Percentiles rank a stretch among this genome's conserved stretches.
Evolutionary conservation across 768 basidiomycete genomes (phyloP).

Genomic region (Megacollybia marginata): DNA sequence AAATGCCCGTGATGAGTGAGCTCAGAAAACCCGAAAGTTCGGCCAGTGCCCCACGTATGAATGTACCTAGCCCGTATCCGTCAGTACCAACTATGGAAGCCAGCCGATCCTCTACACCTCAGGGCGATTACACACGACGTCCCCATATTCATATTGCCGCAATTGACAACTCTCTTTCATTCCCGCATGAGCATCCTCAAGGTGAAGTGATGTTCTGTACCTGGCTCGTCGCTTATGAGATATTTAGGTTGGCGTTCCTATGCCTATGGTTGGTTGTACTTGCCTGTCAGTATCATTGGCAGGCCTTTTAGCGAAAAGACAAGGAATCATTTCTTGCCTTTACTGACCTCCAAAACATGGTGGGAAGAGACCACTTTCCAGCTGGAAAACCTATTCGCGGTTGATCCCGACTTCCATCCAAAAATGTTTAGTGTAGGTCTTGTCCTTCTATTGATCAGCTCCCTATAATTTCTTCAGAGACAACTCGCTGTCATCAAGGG

Average conservation of each 20-base stretch:
- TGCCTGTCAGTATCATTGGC: slow-evolving; percentile 81
- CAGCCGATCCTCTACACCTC: slow-evolving; percentile 20
- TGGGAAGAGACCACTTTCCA: slow-evolving; percentile 85
- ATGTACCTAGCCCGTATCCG: slow-evolving; percentile 7
- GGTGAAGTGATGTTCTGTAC: slow-evolving; percentile 36
- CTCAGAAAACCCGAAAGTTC: slow-evolving; percentile 41
- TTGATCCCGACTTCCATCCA: slow-evolving; percentile 83
- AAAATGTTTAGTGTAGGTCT: slow-evolving; percentile 75
- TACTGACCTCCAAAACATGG: slow-evolving; percentile 80
- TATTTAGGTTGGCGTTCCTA: slow-evolving; percentile 51
- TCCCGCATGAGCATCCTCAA: slow-evolving; percentile 85
- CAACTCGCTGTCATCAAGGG: slow-evolving; percentile 92
- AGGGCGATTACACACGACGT: slow-evolving; percentile 45
- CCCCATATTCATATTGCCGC: slow-evolving; percentile 90
- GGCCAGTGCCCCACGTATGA: slow-evolving; percentile 29
- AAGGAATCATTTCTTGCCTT: slow-evolving; percentile 71
- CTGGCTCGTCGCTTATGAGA: neutral
- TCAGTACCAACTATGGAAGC: neutral
- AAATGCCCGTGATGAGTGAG: slow-evolving; percentile 72
- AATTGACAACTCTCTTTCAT: slow-evolving; percentile 89
- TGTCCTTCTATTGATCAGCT: slow-evolving; percentile 1
- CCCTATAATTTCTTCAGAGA: slow-evolving; percentile 33
- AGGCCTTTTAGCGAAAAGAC: slow-evolving; percentile 81
- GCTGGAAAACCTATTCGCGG: slow-evolving; percentile 66
- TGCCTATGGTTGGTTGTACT: slow-evolving; percentile 84